phyloP scores from a whole-genome alignment of 805 yeast genomes.

The Myxozyma neotropica region DNA sequence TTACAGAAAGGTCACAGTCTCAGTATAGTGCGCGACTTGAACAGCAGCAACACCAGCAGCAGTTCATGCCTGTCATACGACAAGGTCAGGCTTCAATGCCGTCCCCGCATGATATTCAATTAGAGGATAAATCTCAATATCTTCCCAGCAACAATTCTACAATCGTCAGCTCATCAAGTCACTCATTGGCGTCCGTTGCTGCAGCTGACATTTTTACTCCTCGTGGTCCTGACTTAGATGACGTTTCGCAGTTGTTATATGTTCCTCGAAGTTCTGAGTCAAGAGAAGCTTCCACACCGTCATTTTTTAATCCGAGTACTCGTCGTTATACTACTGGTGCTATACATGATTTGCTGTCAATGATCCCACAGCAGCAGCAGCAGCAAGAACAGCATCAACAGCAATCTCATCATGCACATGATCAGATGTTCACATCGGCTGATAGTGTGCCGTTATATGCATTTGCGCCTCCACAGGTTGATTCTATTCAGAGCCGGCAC shows the following conservation, averaged over 20 bases:
- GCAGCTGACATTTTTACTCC: not conserved
- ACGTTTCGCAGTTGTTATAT: not conserved
- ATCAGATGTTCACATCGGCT: not conserved
- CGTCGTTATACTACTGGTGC: slow-evolving; percentile 17
- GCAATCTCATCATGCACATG: too few species aligned
- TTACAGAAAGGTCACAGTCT: not conserved
- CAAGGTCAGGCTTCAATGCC: too few species aligned
- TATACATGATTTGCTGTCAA: not conserved
- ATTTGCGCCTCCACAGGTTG: not conserved
- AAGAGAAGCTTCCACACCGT: not conserved
- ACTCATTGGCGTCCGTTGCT: not conserved
- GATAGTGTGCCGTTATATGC: not conserved
- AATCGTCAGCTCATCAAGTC: too few species aligned
- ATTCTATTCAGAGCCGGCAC: not conserved
- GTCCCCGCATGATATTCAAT: too few species aligned
- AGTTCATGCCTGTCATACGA: too few species aligned
- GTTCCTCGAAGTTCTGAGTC: not conserved
- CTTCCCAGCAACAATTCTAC: too few species aligned
- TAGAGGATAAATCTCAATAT: not conserved
- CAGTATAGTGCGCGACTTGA: too few species aligned
- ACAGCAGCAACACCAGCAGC: too few species aligned
- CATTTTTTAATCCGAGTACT: not conserved
- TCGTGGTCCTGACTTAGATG: not conserved
- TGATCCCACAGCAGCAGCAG: not conserved
- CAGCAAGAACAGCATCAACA: too few species aligned